Evolutionary conservation across 495 filamentous ascomycete species (phyloP).

Genomic region (Penicillium longicatenatum): DNA sequence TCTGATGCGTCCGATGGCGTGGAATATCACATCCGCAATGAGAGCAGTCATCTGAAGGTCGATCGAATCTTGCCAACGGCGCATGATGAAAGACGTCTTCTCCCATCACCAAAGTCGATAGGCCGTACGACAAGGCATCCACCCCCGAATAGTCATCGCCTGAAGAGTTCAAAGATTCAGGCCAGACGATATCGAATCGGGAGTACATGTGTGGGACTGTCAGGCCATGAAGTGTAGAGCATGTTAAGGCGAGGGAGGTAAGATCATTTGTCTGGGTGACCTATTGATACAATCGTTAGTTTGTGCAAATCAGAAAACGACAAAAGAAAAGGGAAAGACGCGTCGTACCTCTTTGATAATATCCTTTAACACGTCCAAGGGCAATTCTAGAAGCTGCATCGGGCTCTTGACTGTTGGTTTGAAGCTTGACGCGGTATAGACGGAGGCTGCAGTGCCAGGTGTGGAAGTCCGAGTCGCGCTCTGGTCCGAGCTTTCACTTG

Average conservation of each 20-base stretch:
- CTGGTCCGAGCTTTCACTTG: slow-evolving; percentile 11
- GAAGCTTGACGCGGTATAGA: background rate
- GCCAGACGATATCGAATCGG: slow-evolving; percentile 94
- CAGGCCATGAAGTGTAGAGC: slow-evolving; percentile 80
- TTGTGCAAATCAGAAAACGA: background rate
- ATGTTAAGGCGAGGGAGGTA: slow-evolving; percentile 78
- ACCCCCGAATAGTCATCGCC: slow-evolving; percentile 73
- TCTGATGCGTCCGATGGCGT: slow-evolving; percentile 20
- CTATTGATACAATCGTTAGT: slow-evolving; percentile 45
- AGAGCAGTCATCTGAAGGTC: slow-evolving; percentile 25
- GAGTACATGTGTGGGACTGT: slow-evolving; percentile 88
- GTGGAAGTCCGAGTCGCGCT: slow-evolving; percentile 15
- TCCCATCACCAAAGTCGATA: slow-evolving; percentile 82
- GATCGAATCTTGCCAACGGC: slow-evolving; percentile 14
- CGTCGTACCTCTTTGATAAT: slow-evolving; percentile 83
- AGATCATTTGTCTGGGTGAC: slow-evolving; percentile 87
- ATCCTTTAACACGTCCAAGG: slow-evolving; percentile 81
- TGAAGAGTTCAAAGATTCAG: slow-evolving; percentile 61
- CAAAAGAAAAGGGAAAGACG: too few relatives aligned
- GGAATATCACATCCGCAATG: slow-evolving; percentile 39
- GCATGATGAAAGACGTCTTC: slow-evolving; percentile 65
- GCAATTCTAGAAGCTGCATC: slow-evolving; percentile 73
- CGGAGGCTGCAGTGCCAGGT: slow-evolving; percentile 9
- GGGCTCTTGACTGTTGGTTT: slow-evolving; percentile 29
- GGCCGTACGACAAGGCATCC: slow-evolving; percentile 88